Base-by-base conservation (phyloP, 176 grass and related monocot genomes). In the Rhynchospora pubera region DNA sequence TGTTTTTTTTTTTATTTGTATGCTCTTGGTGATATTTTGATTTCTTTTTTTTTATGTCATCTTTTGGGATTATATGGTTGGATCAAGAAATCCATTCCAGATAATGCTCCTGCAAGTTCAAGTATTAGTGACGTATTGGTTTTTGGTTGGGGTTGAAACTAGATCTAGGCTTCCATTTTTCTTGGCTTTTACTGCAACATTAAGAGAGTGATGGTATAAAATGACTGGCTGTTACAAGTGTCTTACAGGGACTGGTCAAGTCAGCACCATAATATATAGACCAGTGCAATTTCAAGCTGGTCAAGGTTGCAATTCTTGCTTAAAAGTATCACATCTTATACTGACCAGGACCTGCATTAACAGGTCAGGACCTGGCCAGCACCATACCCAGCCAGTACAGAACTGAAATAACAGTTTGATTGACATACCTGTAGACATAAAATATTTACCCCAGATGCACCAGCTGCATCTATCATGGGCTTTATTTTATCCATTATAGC, bases 401-500 rank as follows among this genome's bases (percentile, higher is more conserved):
- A 81, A 56, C 57, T 65, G 8, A 81, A 45, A 81, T 22, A 21
- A 39, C 2, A 55, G 21, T 30, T n/a, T 30, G 23, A 16, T 53
- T 14, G 19, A 84, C 77, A 84, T 86, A 99, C 96, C 82, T 99
- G 96, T 77, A 99, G 86, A 68, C 96, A 99, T 87, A 99, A 39
- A 46, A 99, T 88, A 88, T 99, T 91, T 80, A 99, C 96, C 57
- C 91, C 91, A 84, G 92, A 93, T 82, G 87, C 82, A 81, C 96
- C 96, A 71, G 96, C 96, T 78, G 92, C 92, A 84, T 95, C 87
- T 44, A 99, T 80, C 58, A 99, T 89, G 80, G 59, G 82, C 84
- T 91, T 95, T 84, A 99, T 76, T 89, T 95, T 94, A 16, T 93
- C 89, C 87, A 94, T 86, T 84, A 99, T 94, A 84, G 87, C 86